Evolutionary conservation across 2,329 filamentous ascomycete species (phyloP), one percentile per base, ranked within the genome.

Genomic region (Monosporascus sp.): DNA sequence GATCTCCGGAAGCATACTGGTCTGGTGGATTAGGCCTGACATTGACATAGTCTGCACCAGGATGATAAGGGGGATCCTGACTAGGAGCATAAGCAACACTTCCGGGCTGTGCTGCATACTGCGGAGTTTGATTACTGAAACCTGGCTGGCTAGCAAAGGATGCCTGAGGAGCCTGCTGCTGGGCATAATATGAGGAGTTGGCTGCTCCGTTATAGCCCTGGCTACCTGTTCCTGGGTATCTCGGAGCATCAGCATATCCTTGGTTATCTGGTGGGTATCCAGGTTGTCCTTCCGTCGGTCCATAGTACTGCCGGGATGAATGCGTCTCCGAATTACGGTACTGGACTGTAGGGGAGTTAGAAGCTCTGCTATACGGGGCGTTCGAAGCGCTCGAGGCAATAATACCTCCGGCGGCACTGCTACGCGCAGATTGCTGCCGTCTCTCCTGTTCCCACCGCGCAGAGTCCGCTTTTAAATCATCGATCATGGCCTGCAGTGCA

Each of bases 381-480:
- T 72, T 70, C 68, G 71, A 69, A 66, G 76, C 74, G 75, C 75
- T 77, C 68, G 75, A 79, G 72, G 74, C 69, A 67, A 70, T 74
- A 74, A 75, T 83, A 84, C 80, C 80, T 83, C 80, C 78, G 69
- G 74, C 69, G 65, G 74, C 72, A 61, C 73, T 78, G 67, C 73
- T 77, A 65, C 77, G 77, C 68, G 73, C 75, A 60, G 74, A 79
- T 68, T 78, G 79, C 63, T 76, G 77, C 65, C 80, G 76, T 67
- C 80, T 76, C 70, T 84, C 81, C 68, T 76, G 77, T 62, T 84
- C 80, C 81, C 81, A 84, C 56, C 80, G 77, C 57, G 79, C 78
- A 59, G 81, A 84, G 68, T 84, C 81, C 67, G 77, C 79, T 63
- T 84, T 84, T 54, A 84, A 70, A 61, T 84, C 80, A 66, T 81